These are phyloP conservation scores for Plantago lanceolata DNA, from an alignment of 305 asterid species.

Conservation along the genomic window DNA sequence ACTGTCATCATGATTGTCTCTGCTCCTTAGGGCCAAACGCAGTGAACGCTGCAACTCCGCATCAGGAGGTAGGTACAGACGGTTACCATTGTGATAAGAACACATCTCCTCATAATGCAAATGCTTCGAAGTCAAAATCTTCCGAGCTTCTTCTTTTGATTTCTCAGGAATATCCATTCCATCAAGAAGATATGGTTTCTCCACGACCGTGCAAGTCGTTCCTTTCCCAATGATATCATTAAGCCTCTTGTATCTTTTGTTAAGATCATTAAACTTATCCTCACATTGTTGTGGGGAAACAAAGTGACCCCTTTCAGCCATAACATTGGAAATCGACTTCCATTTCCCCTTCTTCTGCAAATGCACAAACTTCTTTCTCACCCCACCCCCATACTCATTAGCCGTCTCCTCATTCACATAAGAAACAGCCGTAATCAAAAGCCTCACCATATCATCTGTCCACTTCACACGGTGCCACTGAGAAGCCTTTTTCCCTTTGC, in stretches of 20 bases:
- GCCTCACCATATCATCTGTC: slow-evolving; percentile 73
- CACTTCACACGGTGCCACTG: slow-evolving; percentile 88
- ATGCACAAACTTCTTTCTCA: slow-evolving; percentile 45
- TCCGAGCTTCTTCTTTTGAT: slow-evolving; percentile 70
- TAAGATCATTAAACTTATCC: slow-evolving; percentile 81
- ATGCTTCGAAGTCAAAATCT: slow-evolving; percentile 73
- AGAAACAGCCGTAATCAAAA: slow-evolving; percentile 73
- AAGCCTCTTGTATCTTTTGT: slow-evolving; percentile 81
- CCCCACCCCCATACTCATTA: slow-evolving; percentile 37
- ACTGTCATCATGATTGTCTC: slow-evolving; percentile 51
- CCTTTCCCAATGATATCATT: slow-evolving; percentile 81
- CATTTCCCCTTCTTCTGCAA: slow-evolving; percentile 77
- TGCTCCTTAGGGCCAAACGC: slow-evolving; percentile 56
- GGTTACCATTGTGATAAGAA: slow-evolving; percentile 72
- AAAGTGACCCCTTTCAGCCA: slow-evolving; percentile 82
- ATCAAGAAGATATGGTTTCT: slow-evolving; percentile 61
- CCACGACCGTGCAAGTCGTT: slow-evolving; percentile 77
- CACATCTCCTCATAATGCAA: slow-evolving; percentile 90
- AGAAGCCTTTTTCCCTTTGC: slow-evolving; percentile 56
- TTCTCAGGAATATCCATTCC: slow-evolving; percentile 60
- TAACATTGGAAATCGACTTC: slow-evolving; percentile 76
- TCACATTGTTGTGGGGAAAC: slow-evolving; percentile 92
- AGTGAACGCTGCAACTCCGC: slow-evolving; percentile 66
- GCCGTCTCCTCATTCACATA: slow-evolving; percentile 64
- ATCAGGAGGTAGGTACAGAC: slow-evolving; percentile 73